phyloP scores from a whole-genome alignment of 352 stramenopile species.

The Pythium aristosporum region DNA sequence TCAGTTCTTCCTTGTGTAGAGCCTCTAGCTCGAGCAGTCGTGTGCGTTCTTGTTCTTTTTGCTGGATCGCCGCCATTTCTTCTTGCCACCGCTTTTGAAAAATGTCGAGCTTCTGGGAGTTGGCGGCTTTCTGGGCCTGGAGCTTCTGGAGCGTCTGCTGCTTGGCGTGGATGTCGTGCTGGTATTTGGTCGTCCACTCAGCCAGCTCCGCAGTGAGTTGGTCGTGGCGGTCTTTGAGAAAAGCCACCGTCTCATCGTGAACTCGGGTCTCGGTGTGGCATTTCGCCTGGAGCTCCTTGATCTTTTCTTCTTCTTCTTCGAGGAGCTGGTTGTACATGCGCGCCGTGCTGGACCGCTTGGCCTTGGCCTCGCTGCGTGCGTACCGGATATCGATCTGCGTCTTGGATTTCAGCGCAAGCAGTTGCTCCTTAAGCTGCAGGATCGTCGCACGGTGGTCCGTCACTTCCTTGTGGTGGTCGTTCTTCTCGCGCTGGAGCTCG shows the following conservation, averaged over 20 bases:
- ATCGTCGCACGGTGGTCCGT: constrained; percentile 69
- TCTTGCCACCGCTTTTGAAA: constrained; percentile 74
- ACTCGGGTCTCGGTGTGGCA: constrained; percentile 67
- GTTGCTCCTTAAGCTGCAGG: constrained; percentile 79
- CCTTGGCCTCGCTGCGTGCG: constrained; percentile 77
- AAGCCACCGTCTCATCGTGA: constrained; percentile 73
- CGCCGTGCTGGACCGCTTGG: constrained; percentile 75
- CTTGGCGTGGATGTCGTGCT: constrained; percentile 76
- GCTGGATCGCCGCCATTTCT: constrained; percentile 66
- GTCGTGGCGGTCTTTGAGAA: constrained; percentile 80
- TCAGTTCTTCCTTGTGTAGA: constrained; percentile 63
- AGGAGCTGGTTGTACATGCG: constrained; percentile 83
- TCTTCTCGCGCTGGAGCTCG: constrained; percentile 76
- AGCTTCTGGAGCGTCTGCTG: constrained; percentile 59
- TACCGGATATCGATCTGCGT: constrained; percentile 84
- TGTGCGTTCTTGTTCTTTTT: constrained; percentile 72
- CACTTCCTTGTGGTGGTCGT: constrained; percentile 79
- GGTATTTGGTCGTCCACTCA: constrained; percentile 81
- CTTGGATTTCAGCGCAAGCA: constrained; percentile 81
- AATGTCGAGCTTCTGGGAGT: constrained; percentile 58
- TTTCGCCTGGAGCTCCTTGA: constrained; percentile 60
- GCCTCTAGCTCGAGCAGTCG: constrained; percentile 63
- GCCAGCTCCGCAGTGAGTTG: constrained; percentile 56
- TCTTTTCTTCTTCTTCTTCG: constrained; percentile 69
- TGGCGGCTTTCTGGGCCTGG: constrained; percentile 53